These are phyloP conservation scores for Podaxis sp. DNA, from an alignment of 768 basidiomycete species.

Conservation along the genomic window DNA sequence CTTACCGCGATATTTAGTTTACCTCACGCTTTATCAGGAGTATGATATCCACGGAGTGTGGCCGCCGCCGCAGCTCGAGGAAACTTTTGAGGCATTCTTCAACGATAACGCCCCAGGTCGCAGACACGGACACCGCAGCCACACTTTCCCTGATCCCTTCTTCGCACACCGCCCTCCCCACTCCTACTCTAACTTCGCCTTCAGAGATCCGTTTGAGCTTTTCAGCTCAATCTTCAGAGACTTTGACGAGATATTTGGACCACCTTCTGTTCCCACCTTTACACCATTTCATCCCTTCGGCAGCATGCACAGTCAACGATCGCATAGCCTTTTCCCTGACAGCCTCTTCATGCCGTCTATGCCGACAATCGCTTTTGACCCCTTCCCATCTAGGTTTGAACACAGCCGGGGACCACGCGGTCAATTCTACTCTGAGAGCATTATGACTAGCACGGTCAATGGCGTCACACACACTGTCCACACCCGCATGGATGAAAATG, in stretches of 20 bases:
- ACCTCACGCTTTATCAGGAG: conserved; percentile 33
- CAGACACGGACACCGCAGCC: conserved; percentile 25
- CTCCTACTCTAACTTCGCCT: conserved; percentile 40
- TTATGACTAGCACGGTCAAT: conserved; percentile 57
- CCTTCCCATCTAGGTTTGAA: conserved; percentile 14
- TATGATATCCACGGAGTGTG: conserved; percentile 76
- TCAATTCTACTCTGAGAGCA: conserved; percentile 55
- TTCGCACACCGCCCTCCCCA: conserved; percentile 31
- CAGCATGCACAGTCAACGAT: not conserved
- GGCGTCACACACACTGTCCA: conserved; percentile 66
- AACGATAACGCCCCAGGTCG: conserved; percentile 13
- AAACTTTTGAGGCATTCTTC: conserved; percentile 16
- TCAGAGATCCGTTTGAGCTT: conserved; percentile 75
- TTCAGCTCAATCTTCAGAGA: conserved; percentile 72
- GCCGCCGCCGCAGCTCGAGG: conserved; percentile 58
- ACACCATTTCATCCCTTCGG: conserved; percentile 5
- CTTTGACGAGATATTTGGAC: conserved; percentile 24
- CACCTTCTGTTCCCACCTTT: conserved; percentile 19
- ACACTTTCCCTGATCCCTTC: conserved; percentile 43
- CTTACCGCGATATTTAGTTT: not conserved
- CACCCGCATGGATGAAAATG: conserved; percentile 55
- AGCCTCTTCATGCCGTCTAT: conserved; percentile 16
- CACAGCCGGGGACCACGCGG: conserved; percentile 21
- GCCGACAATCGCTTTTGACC: conserved; percentile 9
- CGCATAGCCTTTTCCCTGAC: not conserved